Percentiles rank a stretch among this genome's conserved stretches.
These are phyloP conservation scores for Fremontodendron californicum DNA, from an alignment of 345 rosid genomes.

Conservation along the genomic window DNA sequence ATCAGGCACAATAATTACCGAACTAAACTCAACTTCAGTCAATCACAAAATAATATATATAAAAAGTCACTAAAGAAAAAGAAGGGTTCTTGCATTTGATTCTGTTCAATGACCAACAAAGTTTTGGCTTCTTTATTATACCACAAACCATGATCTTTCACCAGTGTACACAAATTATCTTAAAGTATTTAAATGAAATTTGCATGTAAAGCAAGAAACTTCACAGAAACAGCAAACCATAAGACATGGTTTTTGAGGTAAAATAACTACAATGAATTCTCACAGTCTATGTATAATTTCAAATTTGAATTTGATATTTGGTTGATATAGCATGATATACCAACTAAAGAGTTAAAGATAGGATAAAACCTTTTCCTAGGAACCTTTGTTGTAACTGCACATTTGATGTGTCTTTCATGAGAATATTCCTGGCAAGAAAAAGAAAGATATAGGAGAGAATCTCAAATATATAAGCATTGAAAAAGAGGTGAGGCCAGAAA, in stretches of 20 bases:
- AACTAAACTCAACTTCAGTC: neutral
- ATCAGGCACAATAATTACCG: neutral
- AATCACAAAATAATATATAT: neutral
- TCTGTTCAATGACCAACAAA: neutral
- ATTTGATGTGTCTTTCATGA: slow-evolving; percentile 39
- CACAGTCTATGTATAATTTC: neutral
- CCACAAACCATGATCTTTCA: neutral
- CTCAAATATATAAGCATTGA: neutral
- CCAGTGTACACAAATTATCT: neutral
- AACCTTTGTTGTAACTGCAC: slow-evolving; percentile 58
- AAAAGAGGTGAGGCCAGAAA: neutral
- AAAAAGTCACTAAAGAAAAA: neutral
- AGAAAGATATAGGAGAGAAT: neutral
- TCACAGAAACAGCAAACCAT: neutral
- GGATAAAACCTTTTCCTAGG: slow-evolving; percentile 41
- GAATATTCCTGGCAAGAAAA: slow-evolving; percentile 54
- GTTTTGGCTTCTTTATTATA: neutral
- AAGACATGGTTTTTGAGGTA: neutral
- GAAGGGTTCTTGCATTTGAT: neutral
- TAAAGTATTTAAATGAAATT: neutral
- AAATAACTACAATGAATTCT: neutral
- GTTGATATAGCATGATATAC: neutral
- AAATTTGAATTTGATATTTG: neutral
- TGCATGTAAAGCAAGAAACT: slow-evolving; percentile 1
- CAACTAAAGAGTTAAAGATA: neutral